Percentiles rank a stretch among this genome's conserved stretches.
Conservation (phyloP, 805 yeast genomes). For the Hanseniaspora lindneri region DNA sequence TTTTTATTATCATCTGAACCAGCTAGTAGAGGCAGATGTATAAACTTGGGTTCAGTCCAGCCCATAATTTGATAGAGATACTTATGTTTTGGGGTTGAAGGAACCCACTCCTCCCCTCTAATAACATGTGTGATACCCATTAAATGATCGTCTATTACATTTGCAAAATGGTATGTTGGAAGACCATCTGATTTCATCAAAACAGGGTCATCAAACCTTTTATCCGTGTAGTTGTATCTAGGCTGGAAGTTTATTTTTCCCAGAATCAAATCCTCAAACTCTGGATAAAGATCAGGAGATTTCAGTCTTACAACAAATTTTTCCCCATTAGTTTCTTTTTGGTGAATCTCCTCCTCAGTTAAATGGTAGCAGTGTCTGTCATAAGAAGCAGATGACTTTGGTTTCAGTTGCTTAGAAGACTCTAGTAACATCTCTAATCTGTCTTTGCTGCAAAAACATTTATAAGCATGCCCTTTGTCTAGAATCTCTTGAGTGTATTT, state of each 20-base stretch:
- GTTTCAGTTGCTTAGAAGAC: slow-evolving; percentile 60
- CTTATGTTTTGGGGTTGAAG: slow-evolving; percentile 89
- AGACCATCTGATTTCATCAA: slow-evolving; percentile 83
- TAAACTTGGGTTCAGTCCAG: slow-evolving; percentile 68
- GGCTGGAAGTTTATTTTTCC: slow-evolving; percentile 70
- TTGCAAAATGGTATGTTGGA: slow-evolving; percentile 96
- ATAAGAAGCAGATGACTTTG: slow-evolving; percentile 86
- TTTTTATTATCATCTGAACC: slow-evolving; percentile 53
- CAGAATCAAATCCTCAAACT: slow-evolving; percentile 61
- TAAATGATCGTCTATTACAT: slow-evolving; percentile 84
- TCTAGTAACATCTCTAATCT: slow-evolving; percentile 56
- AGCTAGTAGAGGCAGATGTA: slow-evolving; percentile 85
- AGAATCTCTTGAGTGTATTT: slow-evolving; percentile 47
- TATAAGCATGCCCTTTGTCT: slow-evolving; percentile 61
- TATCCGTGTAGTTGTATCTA: slow-evolving; percentile 56
- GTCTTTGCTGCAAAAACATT: slow-evolving; percentile 77
- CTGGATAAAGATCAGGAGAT: slow-evolving; percentile 60
- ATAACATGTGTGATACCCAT: slow-evolving; percentile 91
- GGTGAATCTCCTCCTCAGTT: slow-evolving; percentile 33
- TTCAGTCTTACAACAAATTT: slow-evolving; percentile 58
- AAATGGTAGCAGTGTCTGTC: slow-evolving; percentile 65
- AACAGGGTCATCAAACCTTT: slow-evolving; percentile 80
- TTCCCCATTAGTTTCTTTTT: slow-evolving; percentile 28
- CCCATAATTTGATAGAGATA: slow-evolving; percentile 77
- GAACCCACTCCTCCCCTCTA: slow-evolving; percentile 96